phyloP scores from a whole-genome alignment of 1,284 basidiomycete genomes.

The Heterobasidion irregulare region DNA sequence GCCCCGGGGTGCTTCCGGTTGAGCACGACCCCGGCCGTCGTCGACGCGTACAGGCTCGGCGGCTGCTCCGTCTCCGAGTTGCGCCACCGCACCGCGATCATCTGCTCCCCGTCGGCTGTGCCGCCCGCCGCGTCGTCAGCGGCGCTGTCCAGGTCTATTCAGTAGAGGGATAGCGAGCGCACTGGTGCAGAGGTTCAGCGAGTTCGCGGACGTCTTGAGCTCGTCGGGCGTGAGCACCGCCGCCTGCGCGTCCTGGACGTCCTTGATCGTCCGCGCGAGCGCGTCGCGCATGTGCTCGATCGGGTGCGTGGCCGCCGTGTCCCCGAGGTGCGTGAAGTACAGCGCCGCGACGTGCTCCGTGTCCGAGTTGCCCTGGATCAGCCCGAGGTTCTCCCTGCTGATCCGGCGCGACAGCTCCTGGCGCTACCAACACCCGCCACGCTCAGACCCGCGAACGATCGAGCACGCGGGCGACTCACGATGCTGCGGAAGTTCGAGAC shows the following conservation, averaged over 20 bases:
- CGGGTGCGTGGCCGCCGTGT: conserved; percentile 15
- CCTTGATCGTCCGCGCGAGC: conserved; percentile 20
- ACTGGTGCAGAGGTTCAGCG: conserved; percentile 20
- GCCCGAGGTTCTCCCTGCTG: conserved; percentile 17
- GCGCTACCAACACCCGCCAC: background rate
- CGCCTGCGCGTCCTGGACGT: conserved; percentile 18
- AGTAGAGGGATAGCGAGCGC: background rate
- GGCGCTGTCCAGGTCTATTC: too few species aligned
- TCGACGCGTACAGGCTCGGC: conserved; percentile 27
- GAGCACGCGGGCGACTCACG: conserved; percentile 11
- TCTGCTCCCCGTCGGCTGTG: conserved; percentile 24
- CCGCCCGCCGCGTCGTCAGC: background rate
- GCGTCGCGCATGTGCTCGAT: conserved; percentile 20
- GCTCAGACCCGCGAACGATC: background rate
- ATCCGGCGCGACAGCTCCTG: conserved; percentile 4
- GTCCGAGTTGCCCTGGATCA: conserved; percentile 28
- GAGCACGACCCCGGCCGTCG: conserved; percentile 25
- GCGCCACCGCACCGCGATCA: conserved; percentile 24
- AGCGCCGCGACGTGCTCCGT: conserved; percentile 29
- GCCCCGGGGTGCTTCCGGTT: conserved; percentile 28
- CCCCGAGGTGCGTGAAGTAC: conserved; percentile 26
- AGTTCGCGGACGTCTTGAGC: conserved; percentile 15
- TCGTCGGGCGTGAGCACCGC: conserved; percentile 11
- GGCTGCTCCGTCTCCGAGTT: conserved; percentile 27
- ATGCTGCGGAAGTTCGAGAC: conserved; percentile 23